Conservation (phyloP, 2,329 filamentous ascomycete genomes). For the Exophiala aquamarina region DNA sequence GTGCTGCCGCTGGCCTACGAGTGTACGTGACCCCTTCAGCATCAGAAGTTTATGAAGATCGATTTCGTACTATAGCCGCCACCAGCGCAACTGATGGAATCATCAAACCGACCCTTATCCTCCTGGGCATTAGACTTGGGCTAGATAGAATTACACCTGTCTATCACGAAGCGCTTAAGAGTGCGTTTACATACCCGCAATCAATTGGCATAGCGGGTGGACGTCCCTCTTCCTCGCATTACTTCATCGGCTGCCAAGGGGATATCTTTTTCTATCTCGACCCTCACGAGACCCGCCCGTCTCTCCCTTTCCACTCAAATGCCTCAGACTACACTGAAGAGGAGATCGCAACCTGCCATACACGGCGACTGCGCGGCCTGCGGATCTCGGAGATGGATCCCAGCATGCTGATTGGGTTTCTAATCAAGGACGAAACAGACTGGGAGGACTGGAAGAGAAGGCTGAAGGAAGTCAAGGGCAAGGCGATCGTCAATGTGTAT, state of each 20-base stretch:
- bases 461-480: slow-evolving; percentile 74
- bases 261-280: slow-evolving; percentile 91
- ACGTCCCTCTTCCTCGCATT: slow-evolving; percentile 84
- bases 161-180: slow-evolving; percentile 91
- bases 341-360: slow-evolving; percentile 84
- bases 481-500: slow-evolving; percentile 81
- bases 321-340: slow-evolving; percentile 56
- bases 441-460: slow-evolving; percentile 79
- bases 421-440: slow-evolving; percentile 79
- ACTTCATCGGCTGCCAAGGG: slow-evolving; percentile 72
- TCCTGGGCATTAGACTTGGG: slow-evolving; percentile 84
- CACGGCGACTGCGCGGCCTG: slow-evolving; percentile 75
- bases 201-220: slow-evolving; percentile 96
- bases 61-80: slow-evolving; percentile 74
- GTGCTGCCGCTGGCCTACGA: slow-evolving; percentile 62
- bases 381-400: slow-evolving; percentile 94
- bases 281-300: slow-evolving; percentile 79
- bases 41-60: slow-evolving; percentile 89
- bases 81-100: slow-evolving; percentile 52
- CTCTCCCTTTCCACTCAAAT: slow-evolving; percentile 64
- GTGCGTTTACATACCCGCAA: slow-evolving; percentile 80
- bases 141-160: slow-evolving; percentile 93
- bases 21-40: slow-evolving; percentile 91
- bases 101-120: slow-evolving; percentile 82
- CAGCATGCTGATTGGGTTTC: slow-evolving; percentile 93